phyloP scores from a whole-genome alignment of 2,329 filamentous ascomycete genomes.

The Epichloe coenophiala region DNA sequence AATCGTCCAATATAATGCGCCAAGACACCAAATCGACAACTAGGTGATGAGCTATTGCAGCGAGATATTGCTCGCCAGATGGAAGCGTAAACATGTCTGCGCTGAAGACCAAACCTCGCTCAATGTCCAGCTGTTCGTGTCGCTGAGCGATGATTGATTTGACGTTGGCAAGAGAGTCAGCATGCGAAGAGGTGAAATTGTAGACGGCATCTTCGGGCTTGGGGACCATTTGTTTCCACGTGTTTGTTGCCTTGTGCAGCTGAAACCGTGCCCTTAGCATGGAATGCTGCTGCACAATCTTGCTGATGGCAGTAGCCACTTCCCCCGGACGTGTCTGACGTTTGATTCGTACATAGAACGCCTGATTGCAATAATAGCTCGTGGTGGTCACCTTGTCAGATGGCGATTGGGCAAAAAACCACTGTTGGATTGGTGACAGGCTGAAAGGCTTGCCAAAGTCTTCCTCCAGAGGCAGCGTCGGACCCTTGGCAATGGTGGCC shows the following conservation, averaged over 20 bases:
- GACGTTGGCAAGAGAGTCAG: neutral
- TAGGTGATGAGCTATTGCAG: constrained; percentile 23
- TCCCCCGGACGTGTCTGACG: neutral
- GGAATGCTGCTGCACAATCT: constrained; percentile 4
- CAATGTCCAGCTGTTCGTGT: constrained; percentile 1
- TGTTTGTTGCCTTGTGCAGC: neutral
- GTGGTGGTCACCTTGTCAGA: neutral
- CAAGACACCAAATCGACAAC: constrained; percentile 32
- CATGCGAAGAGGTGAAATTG: neutral
- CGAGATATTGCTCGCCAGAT: constrained; percentile 12
- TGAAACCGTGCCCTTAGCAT: constrained; percentile 6
- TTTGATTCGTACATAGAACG: constrained; percentile 2
- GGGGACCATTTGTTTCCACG: neutral
- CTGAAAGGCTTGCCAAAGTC: constrained; percentile 1
- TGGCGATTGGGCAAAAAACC: constrained; percentile 5
- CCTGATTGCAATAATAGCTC: constrained; percentile 3
- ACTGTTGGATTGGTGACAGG: constrained; percentile 6
- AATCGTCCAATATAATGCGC: constrained; percentile 29
- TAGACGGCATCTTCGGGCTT: neutral
- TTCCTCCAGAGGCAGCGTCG: neutral
- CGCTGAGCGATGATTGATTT: neutral
- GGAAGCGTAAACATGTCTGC: constrained; percentile 1
- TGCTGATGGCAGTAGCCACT: neutral
- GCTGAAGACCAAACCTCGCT: constrained; percentile 13
- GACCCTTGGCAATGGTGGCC: neutral